Evolutionary conservation across 306 rosid species (phyloP).

Genomic region (Trifolium dubium): DNA sequence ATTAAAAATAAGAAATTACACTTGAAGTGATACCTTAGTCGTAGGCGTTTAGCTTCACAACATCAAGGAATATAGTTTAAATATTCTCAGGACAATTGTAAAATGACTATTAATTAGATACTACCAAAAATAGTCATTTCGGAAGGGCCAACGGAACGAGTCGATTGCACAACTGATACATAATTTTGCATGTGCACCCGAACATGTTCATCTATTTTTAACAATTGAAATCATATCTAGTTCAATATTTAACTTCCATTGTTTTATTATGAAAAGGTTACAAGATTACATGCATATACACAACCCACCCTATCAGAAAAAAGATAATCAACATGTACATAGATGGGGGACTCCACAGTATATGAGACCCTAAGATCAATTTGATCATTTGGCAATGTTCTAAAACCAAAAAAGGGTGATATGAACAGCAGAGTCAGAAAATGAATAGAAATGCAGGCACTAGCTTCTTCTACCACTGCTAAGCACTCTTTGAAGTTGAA

Average conservation of each 20-base stretch:
- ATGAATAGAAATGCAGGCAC: slow-evolving; percentile 45
- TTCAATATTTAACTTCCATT: slow-evolving; percentile 38
- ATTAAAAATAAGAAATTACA: not conserved
- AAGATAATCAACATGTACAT: slow-evolving; percentile 28
- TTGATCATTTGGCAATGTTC: slow-evolving; percentile 41
- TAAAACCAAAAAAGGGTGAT: slow-evolving; percentile 29
- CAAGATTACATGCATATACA: slow-evolving; percentile 41
- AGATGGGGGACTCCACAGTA: slow-evolving; percentile 20
- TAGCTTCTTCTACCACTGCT: slow-evolving; percentile 57
- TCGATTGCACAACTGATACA: no score
- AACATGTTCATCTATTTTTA: no score
- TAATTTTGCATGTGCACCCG: no score
- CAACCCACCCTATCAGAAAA: slow-evolving; percentile 30
- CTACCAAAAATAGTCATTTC: no score
- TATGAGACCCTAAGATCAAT: slow-evolving; percentile 31
- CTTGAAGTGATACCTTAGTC: no score
- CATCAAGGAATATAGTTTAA: no score
- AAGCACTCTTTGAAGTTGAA: slow-evolving; percentile 78
- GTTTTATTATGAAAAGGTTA: slow-evolving; percentile 34
- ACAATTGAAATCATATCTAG: slow-evolving; percentile 31
- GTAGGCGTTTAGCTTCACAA: no score
- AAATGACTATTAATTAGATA: no score
- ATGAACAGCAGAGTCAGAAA: slow-evolving; percentile 37
- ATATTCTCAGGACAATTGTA: no score
- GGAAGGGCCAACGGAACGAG: no score